Evolutionary conservation across 108 stramenopile genomes (phyloP), one percentile per base, ranked within the genome.

Genomic region (Cyclotella atomus): DNA sequence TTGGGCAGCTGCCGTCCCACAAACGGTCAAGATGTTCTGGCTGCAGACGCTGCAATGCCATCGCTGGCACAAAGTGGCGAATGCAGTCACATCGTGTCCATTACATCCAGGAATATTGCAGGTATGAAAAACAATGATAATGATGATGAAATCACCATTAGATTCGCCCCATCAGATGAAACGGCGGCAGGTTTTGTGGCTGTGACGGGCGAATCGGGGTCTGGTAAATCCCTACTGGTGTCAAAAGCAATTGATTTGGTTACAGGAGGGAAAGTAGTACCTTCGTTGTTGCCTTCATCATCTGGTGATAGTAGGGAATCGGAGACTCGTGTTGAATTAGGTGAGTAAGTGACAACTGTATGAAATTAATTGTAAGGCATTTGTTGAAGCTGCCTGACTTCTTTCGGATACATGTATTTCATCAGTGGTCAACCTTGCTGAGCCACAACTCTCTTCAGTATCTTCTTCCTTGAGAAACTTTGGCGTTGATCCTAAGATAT

Each of bases 171-270:
- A 50, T 33, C 17, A 74, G 57, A 32, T 17, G 8, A 33, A n/a
- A 32, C 14, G 2, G 29, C 15, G 1, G 43, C 73, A 19, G 57
- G 69, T 25, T 63, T 81, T 19, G 75, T 81, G 25, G 73, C 60
- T 12, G 57, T 79, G 1, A 79, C 77, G 29, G 77, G 77, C 23
- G 57, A 70, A 41, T 46, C 6, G 20, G 91, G 89, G 0, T 70
- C 77, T 8, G 91, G 91, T 45, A 92, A 92, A 73, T 84, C 83
- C 2, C 54, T 92, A 32, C 66, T 92, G 64, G 63, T 92, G n/a
- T 83, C 86, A 27, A 89, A 85, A 49, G 82, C 80, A 3, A 77
- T 83, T 29, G 87, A 89, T 53, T 59, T 88, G 72, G 61, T 88
- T 15, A 80, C 76, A 0, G 91, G 91, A 25, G 88, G 89, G 8